Conservation (phyloP, 495 filamentous ascomycete species). For the Aspergillus panamensis region DNA sequence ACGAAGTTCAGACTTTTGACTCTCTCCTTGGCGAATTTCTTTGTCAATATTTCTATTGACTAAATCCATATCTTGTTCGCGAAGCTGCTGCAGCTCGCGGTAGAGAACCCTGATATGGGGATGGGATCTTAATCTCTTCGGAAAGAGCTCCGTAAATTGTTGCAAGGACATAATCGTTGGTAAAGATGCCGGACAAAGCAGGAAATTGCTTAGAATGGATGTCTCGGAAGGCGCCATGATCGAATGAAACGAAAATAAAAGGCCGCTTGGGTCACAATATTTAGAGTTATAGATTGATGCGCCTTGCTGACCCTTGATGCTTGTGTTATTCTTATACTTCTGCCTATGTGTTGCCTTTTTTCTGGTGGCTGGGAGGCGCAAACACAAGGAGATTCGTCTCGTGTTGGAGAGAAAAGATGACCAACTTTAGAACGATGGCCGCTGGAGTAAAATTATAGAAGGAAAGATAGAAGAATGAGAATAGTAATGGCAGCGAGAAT, state of each 20-base stretch:
- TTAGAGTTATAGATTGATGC: neutral
- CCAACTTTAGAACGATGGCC: neutral
- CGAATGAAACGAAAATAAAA: neutral
- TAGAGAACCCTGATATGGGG: constrained; percentile 74
- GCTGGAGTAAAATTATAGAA: neutral
- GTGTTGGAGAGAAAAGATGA: neutral
- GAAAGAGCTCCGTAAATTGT: constrained; percentile 75
- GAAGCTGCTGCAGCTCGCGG: constrained; percentile 68
- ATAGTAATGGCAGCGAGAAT: neutral
- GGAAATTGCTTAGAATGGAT: constrained; percentile 70
- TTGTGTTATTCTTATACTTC: constrained; percentile 2
- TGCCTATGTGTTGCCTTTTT: neutral
- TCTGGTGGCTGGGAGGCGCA: constrained; percentile 1
- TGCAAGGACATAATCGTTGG: constrained; percentile 67
- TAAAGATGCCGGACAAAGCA: constrained; percentile 70
- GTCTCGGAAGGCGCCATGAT: constrained; percentile 70
- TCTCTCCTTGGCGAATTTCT: constrained; percentile 62
- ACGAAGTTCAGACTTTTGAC: constrained; percentile 58
- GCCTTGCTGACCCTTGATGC: neutral
- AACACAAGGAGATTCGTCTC: neutral
- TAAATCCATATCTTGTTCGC: constrained; percentile 63
- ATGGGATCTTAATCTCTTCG: constrained; percentile 61
- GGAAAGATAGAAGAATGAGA: neutral
- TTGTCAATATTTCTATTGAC: constrained; percentile 64
- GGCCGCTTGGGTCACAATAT: neutral